These are phyloP conservation scores for Solanum dulcamara DNA, from an alignment of 257 asterid genomes.

Conservation along the genomic window DNA sequence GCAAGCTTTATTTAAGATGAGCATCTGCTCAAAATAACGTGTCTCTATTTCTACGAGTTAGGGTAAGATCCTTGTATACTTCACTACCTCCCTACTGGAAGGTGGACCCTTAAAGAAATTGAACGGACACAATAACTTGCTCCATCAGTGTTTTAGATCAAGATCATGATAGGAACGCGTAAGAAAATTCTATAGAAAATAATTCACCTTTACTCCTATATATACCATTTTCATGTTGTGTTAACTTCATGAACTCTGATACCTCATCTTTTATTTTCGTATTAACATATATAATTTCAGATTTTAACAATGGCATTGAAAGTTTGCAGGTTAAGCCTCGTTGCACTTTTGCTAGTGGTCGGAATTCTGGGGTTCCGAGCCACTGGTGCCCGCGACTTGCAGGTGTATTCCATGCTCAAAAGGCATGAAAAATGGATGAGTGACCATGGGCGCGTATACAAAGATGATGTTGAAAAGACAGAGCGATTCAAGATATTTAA, in stretches of 20 bases:
- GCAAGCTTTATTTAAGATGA: background rate
- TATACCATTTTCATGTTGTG: background rate
- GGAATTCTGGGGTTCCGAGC: background rate
- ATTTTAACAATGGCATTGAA: background rate
- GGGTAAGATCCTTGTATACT: too few relatives aligned
- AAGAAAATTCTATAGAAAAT: background rate
- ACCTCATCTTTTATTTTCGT: background rate
- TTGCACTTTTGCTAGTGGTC: constrained; percentile 1
- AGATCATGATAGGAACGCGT: background rate
- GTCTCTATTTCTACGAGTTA: too few relatives aligned
- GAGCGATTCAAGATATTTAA: constrained; percentile 19
- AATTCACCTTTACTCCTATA: background rate
- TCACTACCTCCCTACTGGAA: too few relatives aligned
- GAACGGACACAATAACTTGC: background rate
- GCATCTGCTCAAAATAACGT: background rate
- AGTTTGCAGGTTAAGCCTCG: constrained; percentile 1
- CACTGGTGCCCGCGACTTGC: background rate
- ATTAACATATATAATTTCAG: background rate
- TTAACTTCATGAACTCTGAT: background rate
- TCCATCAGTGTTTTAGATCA: background rate
- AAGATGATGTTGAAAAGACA: constrained; percentile 16
- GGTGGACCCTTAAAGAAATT: background rate
- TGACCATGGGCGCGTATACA: constrained; percentile 14
- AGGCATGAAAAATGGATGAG: constrained; percentile 27
- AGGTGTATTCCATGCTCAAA: constrained; percentile 9